Evolutionary conservation across 495 filamentous ascomycete genomes (phyloP).

Genomic region (Venustampulla echinocandica): DNA sequence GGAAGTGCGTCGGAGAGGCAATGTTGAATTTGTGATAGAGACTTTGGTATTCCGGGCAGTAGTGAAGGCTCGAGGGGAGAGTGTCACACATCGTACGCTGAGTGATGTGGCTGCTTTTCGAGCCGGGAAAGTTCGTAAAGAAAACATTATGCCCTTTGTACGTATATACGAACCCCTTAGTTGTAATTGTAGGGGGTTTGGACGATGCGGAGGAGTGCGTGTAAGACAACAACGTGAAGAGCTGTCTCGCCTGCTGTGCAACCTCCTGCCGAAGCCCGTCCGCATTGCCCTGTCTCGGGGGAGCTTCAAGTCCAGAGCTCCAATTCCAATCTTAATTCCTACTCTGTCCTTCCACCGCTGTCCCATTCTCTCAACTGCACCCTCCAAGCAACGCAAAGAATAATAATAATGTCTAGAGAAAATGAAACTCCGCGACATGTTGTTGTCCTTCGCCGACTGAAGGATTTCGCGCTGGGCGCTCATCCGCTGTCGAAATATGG

Average conservation of each 20-base stretch:
- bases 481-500: constrained; percentile 17
- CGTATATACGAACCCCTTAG: too few species aligned
- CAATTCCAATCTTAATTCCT: neutral
- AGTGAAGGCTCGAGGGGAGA: neutral
- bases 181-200: neutral
- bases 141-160: constrained; percentile 9
- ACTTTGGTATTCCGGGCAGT: too few species aligned
- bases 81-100: constrained; percentile 6
- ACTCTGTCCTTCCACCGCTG: neutral
- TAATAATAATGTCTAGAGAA: neutral
- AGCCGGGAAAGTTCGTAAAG: constrained; percentile 7
- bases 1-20: too few species aligned
- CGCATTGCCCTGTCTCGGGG: neutral
- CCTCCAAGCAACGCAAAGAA: too few species aligned
- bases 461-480: constrained; percentile 11
- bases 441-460: constrained; percentile 7
- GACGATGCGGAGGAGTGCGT: neutral
- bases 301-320: neutral
- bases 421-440: constrained; percentile 3
- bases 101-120: constrained; percentile 1
- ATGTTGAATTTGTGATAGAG: too few species aligned
- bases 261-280: neutral
- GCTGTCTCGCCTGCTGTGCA: neutral
- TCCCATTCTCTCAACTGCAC: neutral
- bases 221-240: neutral